These are phyloP conservation scores for Penicillium griseofulvum DNA, from an alignment of 2,329 filamentous ascomycete genomes.

Conservation along the genomic window DNA sequence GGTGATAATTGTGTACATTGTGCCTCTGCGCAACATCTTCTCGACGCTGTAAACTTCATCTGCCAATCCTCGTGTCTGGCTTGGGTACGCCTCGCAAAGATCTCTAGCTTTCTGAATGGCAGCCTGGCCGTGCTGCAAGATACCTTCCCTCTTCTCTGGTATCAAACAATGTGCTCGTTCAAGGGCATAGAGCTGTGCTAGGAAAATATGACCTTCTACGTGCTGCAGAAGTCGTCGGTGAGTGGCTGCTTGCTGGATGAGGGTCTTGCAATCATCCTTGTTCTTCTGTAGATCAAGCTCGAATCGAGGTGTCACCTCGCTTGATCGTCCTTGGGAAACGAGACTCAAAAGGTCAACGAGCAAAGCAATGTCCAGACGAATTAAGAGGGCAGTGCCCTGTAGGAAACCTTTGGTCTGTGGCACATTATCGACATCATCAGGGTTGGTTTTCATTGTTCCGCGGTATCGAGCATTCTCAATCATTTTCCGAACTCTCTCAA, in stretches of 20 bases:
- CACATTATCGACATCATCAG: slow-evolving; percentile 29
- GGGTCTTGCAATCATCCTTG: slow-evolving; percentile 39
- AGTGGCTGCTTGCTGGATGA: slow-evolving; percentile 42
- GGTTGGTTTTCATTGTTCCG: slow-evolving; percentile 20
- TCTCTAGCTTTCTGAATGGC: slow-evolving; percentile 26
- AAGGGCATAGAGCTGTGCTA: slow-evolving; percentile 50
- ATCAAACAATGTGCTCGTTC: slow-evolving; percentile 27
- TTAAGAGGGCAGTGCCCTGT: slow-evolving; percentile 45
- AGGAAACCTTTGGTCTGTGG: slow-evolving; percentile 41
- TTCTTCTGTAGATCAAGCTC: slow-evolving; percentile 32
- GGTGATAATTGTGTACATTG: slow-evolving; percentile 52
- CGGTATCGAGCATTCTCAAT: slow-evolving; percentile 33
- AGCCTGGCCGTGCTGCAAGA: slow-evolving; percentile 3
- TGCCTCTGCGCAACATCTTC: slow-evolving; percentile 46
- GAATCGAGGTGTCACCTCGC: not conserved
- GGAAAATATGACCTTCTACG: slow-evolving; percentile 53
- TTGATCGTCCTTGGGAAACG: slow-evolving; percentile 13
- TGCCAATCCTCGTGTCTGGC: slow-evolving; percentile 37
- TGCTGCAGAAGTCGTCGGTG: slow-evolving; percentile 45
- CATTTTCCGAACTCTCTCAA: slow-evolving; percentile 36
- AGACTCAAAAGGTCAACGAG: slow-evolving; percentile 45
- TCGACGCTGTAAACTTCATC: slow-evolving; percentile 49
- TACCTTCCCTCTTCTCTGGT: not conserved
- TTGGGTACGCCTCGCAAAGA: slow-evolving; percentile 26
- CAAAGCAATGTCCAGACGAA: slow-evolving; percentile 52